Evolutionary conservation across 2,329 filamentous ascomycete species (phyloP), one percentile per base, ranked within the genome.

Genomic region (Cercospora canescens): DNA sequence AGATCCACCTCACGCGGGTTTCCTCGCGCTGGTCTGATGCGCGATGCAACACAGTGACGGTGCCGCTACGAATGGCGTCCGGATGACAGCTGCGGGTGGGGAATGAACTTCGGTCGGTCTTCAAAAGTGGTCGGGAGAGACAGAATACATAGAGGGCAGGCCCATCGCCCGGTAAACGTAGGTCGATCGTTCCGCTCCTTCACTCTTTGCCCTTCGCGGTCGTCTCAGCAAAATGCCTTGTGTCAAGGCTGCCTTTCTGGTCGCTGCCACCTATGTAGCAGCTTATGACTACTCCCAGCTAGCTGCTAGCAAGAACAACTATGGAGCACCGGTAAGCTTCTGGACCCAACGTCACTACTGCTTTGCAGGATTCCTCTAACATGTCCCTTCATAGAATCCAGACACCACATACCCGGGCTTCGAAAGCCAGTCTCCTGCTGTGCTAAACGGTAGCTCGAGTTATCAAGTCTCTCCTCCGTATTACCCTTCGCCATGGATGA

Each of bases 401-500:
- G 67, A 75, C 52, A 74, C 72, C 12, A 72, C 70, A 16, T 75
- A 75, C 52, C 67, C 71, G 16, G 72, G 71, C 34, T 70, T 67
- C 56, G 69, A 70, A 26, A 70, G 66, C 30, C 66, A 74, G 9
- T 70, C 73, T 34, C 74, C 74, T 12, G 66, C 70, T 14, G 72
- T 70, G 6, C 65, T 70, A 4, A 67, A 67, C 16, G 74, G 74
- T 5, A 72, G 69, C 34, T 66, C 68, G 3, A 67, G 63, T 57
- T 72, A 69, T 56, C 74, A 75, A 57, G 52, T 18, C 56, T 71
- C 68, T 41, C 74, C 74, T 28, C 73, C 73, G 6, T 69, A 69
- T 32, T 73, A 72, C 60, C 74, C 74, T 34, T 73, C 71, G 18
- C 74, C 74, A 60, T 75, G 74, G 74, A 69, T 68, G 30, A 67